Base-by-base conservation (phyloP, 2,329 filamentous ascomycete genomes). In the Tolypocladium tundrense region DNA sequence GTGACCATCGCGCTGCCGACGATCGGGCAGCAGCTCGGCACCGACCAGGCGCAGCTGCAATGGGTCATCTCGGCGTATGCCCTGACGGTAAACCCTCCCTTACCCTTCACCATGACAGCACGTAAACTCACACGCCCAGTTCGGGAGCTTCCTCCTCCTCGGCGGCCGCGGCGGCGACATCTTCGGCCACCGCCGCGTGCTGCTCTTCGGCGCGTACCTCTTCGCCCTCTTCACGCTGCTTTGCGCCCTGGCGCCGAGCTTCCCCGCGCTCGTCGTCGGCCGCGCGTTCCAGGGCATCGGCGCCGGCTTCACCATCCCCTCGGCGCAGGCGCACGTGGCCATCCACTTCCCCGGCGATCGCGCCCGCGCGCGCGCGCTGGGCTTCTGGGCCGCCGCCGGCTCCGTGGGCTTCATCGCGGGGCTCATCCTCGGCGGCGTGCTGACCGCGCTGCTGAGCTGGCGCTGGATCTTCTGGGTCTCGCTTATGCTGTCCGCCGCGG, bases 221-320 rank as follows among this genome's bases (percentile, higher is more conserved):
- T 55, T 55, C 41, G 53, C 53, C 27, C 53, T 55, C 41, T 55
- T 55, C 53, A 55, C 53, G 3, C 53, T 55, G 19, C 37, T 55
- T 19, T 55, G 53, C 27, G 53, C 53, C 2, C 53, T 55, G 21
- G 40, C 53, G 11, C 53, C 53, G 27, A 55, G 24, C n/a, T 55
- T 55, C 24, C 31, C 42, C 24, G 53, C 40, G 27, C 53, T 55
- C 41, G 53, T 45, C 41, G 33, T 55, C 40, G 53, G 53, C 19
- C 53, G 53, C 5, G 53, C 53, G 9, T 55, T 55, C n/a, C 53
- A 55, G 31, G 53, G 53, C 40, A 55, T 55, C 53, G 53, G 53
- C 31, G 53, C 53, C 9, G 53, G 53, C 53, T 55, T 55, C 53
- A 55, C 53, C 40, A 55, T 55, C 9, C 53, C 53, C 3, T 55